Base-by-base conservation (phyloP, 2,329 filamentous ascomycete species). In the Sclerotinia borealis region DNA sequence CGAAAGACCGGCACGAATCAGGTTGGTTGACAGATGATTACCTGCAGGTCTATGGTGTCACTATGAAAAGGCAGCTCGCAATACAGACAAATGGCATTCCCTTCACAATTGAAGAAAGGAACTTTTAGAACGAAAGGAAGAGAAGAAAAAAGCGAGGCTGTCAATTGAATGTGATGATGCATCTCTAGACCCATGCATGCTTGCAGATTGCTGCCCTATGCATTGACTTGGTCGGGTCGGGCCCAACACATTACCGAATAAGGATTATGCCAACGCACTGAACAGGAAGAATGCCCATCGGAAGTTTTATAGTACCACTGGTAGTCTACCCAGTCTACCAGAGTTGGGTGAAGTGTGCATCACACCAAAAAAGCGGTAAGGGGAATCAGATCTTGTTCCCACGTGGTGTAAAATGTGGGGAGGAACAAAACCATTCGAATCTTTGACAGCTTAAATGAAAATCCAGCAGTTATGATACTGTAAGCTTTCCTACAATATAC, bases 121-220 rank as follows among this genome's bases (percentile, higher is more conserved):
- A 43, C 27, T n/a, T 45, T 45, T 22, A 49, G n/a, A 41, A 39
- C 6, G 31, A 61, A 36, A 49, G 41, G 36, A 49, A 62, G 22
- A 36, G 15, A 58, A 29, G n/a, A 39, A 58, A 29, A 55, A 61
- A 54, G 49, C 60, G 41, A 62, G 60, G 60, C 60, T 62, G 51
- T 37, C 60, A 58, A 48, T 48, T 37, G 34, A 49, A 58, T 62
- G 41, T 39, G 50, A 55, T 50, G 50, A 55, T 50, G 50, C 59
- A 45, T 43, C 41, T 54, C 6, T 22, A 31, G 39, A n/a, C 39
- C 39, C 39, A 22, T 47, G 17, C 49, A 61, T 54, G 37, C 29
- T 10, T 48, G 51, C 43, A 62, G n/a, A 61, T 62, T 62, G 60
- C 60, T 62, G 52, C 60, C 60, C 51, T 62, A 62, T 56, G 43